Evolutionary conservation across 805 yeast species (phyloP), one percentile per base, ranked within the genome.

Genomic region (Candida peoriensis): DNA sequence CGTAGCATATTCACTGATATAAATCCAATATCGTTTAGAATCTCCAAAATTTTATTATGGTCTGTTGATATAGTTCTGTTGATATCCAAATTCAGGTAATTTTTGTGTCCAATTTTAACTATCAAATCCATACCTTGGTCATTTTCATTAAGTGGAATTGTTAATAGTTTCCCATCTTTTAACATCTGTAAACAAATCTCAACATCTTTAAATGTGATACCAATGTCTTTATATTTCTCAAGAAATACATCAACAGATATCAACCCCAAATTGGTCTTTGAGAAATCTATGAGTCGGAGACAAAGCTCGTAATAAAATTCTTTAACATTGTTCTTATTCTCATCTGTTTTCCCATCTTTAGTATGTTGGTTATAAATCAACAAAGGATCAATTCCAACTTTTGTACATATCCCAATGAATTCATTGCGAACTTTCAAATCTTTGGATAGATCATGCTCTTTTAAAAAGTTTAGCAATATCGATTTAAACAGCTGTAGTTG

Each of bases 351-450:
- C 33, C 58, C 54, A 24, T 55, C 36, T n/a, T n/a, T n/a, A n/a
- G n/a, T n/a, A n/a, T n/a, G n/a, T n/a, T n/a, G n/a, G n/a, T n/a
- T n/a, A 37, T 59, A 60, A n/a, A 62, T 37, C 39, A 56, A 34
- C 19, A 89, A 55, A 1, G 96, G 93, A 54, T 89, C 96, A 14
- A 88, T 79, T 2, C 96, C 96, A 20, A 88, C 78, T 46, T 79
- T 74, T 4, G 72, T 64, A 50, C 96, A 87, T 63, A 89, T 78
- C 39, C 73, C 71, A 24, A 85, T 76, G 55, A 88, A 86, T 52
- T 84, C 80, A 20, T 70, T 62, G 20, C 94, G 64, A 48, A 87
- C 73, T 37, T 75, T 75, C 1, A 79, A 68, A 52, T 84, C 80
- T 30, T 65, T 66, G 34, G 72, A 61, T 28, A 89, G 78, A 44